Percentiles rank a stretch among this genome's conserved stretches.
Conservation (phyloP, 192 early-diverging fungal genomes). For the Geosiphon pyriformis region DNA sequence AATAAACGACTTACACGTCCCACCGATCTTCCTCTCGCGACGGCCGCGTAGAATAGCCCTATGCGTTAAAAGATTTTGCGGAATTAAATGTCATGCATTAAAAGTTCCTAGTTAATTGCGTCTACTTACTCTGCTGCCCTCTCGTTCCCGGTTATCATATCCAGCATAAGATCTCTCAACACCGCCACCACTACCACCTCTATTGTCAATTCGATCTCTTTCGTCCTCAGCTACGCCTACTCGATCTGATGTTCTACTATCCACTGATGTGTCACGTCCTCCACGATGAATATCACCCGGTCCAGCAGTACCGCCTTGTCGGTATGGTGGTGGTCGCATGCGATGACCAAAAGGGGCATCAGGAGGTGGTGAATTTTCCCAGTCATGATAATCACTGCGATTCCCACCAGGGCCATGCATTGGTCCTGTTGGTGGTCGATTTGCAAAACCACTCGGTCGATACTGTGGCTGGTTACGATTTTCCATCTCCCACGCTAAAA, state of each 20-base stretch:
- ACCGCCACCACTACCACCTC: constrained; percentile 1
- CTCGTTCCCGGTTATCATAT: not conserved
- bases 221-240: constrained; percentile 10
- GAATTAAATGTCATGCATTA: no score
- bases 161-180: constrained; percentile 1
- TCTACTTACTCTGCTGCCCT: not conserved
- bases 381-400: constrained; percentile 11
- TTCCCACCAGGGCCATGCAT: constrained; percentile 11
- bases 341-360: constrained; percentile 22
- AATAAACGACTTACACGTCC: not conserved
- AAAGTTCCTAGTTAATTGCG: no score
- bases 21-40: constrained; percentile 10
- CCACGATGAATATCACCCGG: not conserved
- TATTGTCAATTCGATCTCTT: constrained; percentile 1
- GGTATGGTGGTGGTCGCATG: constrained; percentile 7
- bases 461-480: constrained; percentile 8
- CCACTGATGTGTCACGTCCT: constrained; percentile 7
- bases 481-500: constrained; percentile 23
- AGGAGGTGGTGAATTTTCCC: constrained; percentile 23
- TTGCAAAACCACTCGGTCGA: constrained; percentile 12
- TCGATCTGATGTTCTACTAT: constrained; percentile 14
- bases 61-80: no score
- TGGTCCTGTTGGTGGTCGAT: constrained; percentile 22
- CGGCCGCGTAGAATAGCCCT: not conserved
- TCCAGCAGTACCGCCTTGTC: not conserved